Evolutionary conservation across 805 yeast genomes (phyloP), one percentile per base, ranked within the genome.

Genomic region (Candida nitratophila): DNA sequence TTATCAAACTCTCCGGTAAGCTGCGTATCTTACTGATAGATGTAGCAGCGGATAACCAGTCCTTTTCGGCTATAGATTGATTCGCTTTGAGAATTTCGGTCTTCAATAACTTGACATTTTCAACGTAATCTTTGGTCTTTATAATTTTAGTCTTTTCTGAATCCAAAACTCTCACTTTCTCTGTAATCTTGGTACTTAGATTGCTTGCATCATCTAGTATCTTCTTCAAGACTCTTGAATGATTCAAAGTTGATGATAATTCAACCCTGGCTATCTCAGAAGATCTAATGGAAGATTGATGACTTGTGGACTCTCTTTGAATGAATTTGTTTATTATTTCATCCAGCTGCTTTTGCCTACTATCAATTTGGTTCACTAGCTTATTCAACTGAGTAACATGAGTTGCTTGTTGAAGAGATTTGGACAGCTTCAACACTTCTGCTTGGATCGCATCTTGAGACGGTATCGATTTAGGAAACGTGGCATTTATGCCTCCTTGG

Each of bases 11-110:
- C 1, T 61, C 51, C 0, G 95, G 86, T 33, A 91, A 64, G 7
- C 58, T 44, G 39, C 74, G 65, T 4, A 83, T 78, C 24, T 66
- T 66, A 16, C 63, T 55, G 4, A 89, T 83, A 16, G 88, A 75
- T 43, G 67, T 68, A 0, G 96, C 91, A 1, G 96, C 96, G n/a
- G 76, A 59, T 26, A 74, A 77, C 86, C 93, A 88, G 52, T 86
- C 77, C 27, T 74, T 63, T 29, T 76, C 74, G 31, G 78, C 82
- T 43, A 91, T 72, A 5, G 96, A 86, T 40, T 76, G 75, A 54
- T 79, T 67, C 6, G 87, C 83, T 44, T 80, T 79, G 36, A 75
- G 69, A 11, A 91, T 73, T 51, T 80, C 78, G 29, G 72, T 71
- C 55, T 84, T 84, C 47, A 91, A 65, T n/a, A 71, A 61, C 47